Conservation (phyloP, 805 yeast genomes). For the Saturnispora galanensis region DNA sequence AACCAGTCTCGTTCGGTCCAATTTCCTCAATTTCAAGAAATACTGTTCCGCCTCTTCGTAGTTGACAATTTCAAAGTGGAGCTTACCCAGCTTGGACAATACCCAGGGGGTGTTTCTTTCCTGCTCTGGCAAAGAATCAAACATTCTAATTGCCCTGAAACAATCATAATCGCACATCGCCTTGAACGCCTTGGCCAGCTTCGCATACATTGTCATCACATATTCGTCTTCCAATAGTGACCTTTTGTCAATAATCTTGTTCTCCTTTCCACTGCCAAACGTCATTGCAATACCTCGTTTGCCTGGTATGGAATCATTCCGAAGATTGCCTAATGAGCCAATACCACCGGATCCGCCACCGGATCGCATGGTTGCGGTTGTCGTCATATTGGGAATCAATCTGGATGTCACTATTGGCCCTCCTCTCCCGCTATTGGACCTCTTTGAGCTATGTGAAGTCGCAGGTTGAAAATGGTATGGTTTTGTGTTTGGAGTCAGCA, state of each 20-base stretch:
- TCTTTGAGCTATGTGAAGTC: neutral
- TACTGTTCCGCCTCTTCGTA: constrained; percentile 64
- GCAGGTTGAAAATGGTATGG: neutral
- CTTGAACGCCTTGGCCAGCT: constrained; percentile 51
- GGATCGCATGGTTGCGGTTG: neutral
- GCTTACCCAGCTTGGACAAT: constrained; percentile 63
- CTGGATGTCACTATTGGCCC: neutral
- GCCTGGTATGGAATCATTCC: neutral
- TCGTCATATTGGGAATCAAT: neutral
- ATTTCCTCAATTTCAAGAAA: constrained; percentile 49
- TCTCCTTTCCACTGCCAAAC: constrained; percentile 1
- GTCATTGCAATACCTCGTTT: constrained; percentile 10
- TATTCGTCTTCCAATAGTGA: neutral
- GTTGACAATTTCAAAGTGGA: constrained; percentile 80
- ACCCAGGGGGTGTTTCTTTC: constrained; percentile 79
- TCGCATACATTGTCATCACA: constrained; percentile 37
- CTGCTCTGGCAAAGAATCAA: constrained; percentile 52
- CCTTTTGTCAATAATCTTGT: neutral
- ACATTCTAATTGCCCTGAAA: constrained; percentile 61
- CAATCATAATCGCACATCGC: constrained; percentile 63
- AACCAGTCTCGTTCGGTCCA: constrained; percentile 69
- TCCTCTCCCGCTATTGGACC: neutral
- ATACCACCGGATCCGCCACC: neutral
- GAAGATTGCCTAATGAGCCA: too few species aligned
- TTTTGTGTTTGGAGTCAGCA: constrained; percentile 4